Percentiles rank a stretch among this genome's conserved stretches.
These are phyloP conservation scores for Xylaria castorea DNA, from an alignment of 495 filamentous ascomycete species.

Conservation along the genomic window DNA sequence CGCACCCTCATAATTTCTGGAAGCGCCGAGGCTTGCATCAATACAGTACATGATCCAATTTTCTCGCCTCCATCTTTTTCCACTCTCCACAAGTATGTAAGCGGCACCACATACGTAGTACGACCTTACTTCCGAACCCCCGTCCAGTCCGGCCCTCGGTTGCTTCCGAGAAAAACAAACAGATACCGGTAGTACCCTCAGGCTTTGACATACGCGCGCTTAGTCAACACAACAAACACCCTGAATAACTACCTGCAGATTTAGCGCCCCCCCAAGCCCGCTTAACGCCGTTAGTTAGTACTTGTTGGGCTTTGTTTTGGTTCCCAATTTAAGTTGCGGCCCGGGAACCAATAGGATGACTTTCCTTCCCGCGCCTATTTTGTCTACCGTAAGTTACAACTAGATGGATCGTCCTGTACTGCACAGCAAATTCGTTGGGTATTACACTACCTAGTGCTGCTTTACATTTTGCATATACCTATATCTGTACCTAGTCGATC, in stretches of 20 bases:
- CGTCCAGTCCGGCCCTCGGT: conserved; percentile 6
- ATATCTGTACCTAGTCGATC: neutral
- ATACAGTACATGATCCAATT: neutral
- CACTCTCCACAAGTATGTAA: conserved; percentile 5
- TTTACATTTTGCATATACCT: neutral
- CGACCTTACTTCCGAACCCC: too few species aligned
- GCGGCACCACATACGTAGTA: conserved; percentile 6
- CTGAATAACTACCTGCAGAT: too few species aligned
- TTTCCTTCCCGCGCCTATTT: conserved; percentile 4
- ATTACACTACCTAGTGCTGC: neutral
- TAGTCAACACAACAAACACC: conserved; percentile 2
- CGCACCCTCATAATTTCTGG: conserved; percentile 25
- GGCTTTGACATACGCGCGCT: conserved; percentile 8
- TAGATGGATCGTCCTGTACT: neutral
- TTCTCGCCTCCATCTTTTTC: conserved; percentile 16
- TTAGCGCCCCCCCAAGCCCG: neutral
- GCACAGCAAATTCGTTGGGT: neutral
- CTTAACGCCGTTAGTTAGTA: neutral
- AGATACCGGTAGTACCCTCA: neutral
- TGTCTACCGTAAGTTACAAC: neutral
- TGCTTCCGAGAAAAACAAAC: conserved; percentile 4
- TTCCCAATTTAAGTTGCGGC: conserved; percentile 13
- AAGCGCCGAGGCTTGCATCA: conserved; percentile 23
- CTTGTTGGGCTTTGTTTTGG: neutral
- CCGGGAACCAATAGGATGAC: conserved; percentile 1